Base-by-base conservation (phyloP, 495 filamentous ascomycete species). In the Penicillium daleae region DNA sequence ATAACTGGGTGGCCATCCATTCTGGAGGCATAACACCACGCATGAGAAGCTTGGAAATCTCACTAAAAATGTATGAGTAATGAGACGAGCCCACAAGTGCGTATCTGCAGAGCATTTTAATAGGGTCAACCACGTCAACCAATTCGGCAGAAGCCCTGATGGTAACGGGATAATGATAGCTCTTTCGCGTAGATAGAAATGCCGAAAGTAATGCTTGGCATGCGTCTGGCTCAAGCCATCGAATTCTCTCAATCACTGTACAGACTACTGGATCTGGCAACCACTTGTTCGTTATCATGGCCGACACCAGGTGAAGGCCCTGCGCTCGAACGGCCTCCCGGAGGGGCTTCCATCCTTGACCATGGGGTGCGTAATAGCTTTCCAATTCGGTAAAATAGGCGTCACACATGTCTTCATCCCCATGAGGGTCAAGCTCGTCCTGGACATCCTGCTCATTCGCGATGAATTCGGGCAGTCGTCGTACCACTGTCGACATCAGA, bases 321-420 rank as follows among this genome's bases (percentile, higher is more conserved):
- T 92, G 88, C 6, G 89, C 83, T 57, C 89, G 83, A 24, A 88
- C 87, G 40, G 89, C 81, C 51, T 84, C 76, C 54, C 83, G 82
- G 0, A 93, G 77, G 59, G 86, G 84, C 54, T 74, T 84, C 90
- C 90, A 92, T 32, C 89, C 89, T 39, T 62, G 67, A 4, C 77
- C 76, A 44, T 73, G 73, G 9, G 75, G 71, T 9, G 83, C 77
- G 53, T 87, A 88, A 26, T 86, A 73, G 0, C 77, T 67, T 65
- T 92, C 90, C 32, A 93, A 69, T 56, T 92, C 87, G 33, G 82
- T 83, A 66, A 91, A 92, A 46, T 91, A 82, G 39, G 71, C 77
- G 70, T 77, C 70, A 33, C 74, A 80, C 78, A 82, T 79, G 67
- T 80, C 70, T 31, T 82, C 71, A 26, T 83, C 79, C 22, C 65